Evolutionary conservation across 2,329 filamentous ascomycete genomes (phyloP).

Genomic region (Colletotrichum lupini): DNA sequence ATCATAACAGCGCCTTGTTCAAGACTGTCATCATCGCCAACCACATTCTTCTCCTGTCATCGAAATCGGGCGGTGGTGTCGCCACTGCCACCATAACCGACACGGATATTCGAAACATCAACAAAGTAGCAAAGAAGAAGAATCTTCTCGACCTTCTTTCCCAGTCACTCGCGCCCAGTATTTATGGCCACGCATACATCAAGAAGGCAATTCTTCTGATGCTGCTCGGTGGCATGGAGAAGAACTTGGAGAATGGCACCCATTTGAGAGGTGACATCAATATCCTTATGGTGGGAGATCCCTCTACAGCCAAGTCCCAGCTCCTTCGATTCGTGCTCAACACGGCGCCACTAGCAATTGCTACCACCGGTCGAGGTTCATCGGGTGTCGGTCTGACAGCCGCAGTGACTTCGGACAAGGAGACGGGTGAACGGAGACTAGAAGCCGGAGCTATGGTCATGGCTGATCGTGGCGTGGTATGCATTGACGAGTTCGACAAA

Average conservation of each 20-base stretch:
- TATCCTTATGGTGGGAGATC: conserved; percentile 98
- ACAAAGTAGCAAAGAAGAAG: conserved; percentile 94
- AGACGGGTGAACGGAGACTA: conserved; percentile 92
- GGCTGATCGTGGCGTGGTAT: conserved; percentile 95
- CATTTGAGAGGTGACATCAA: conserved; percentile 99
- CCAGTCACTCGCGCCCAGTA: conserved; percentile 94
- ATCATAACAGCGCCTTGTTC: conserved; percentile 91
- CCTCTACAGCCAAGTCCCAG: conserved; percentile 98
- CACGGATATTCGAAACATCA: conserved; percentile 98
- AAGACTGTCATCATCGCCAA: conserved; percentile 95
- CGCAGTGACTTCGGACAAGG: conserved; percentile 95
- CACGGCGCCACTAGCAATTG: conserved; percentile 94
- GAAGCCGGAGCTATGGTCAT: conserved; percentile 99
- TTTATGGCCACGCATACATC: conserved; percentile 96
- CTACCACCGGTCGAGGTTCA: conserved; percentile 94
- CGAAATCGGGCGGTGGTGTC: conserved; percentile 94
- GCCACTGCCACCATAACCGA: conserved; percentile 94
- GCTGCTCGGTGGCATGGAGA: conserved; percentile 95
- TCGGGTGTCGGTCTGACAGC: conserved; percentile 98
- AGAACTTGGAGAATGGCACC: conserved; percentile 97
- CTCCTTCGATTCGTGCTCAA: conserved; percentile 96
- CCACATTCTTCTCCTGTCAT: conserved; percentile 93
- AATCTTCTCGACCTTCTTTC: conserved; percentile 93
- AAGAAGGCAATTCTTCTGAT: conserved; percentile 97
- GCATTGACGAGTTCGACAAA: conserved; percentile 99